Conservation (phyloP, 2,329 filamentous ascomycete species). For the Diaporthe helianthi region DNA sequence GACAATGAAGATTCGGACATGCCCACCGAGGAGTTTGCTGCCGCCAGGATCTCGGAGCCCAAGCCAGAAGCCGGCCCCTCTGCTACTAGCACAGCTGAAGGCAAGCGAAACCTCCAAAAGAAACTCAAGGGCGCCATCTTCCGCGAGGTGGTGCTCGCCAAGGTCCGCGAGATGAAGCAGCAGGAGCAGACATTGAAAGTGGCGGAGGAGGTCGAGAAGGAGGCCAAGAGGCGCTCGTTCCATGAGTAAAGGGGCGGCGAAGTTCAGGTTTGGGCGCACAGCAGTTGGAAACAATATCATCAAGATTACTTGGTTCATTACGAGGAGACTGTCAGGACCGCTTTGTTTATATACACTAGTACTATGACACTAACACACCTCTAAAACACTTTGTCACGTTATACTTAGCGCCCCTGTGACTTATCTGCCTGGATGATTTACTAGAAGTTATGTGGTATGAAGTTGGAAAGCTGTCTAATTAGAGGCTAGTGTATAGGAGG, state of each 20-base stretch:
- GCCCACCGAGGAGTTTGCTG: constrained; percentile 67
- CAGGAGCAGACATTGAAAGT: constrained; percentile 78
- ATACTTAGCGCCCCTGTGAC: too few relatives aligned
- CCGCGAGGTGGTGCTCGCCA: constrained; percentile 91
- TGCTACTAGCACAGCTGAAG: constrained; percentile 43
- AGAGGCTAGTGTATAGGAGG: too few relatives aligned
- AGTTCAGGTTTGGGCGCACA: not conserved
- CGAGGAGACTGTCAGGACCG: not conserved
- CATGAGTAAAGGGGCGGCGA: constrained; percentile 35
- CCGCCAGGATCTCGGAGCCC: constrained; percentile 46
- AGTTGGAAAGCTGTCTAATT: too few relatives aligned
- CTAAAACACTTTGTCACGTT: too few relatives aligned
- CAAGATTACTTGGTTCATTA: not conserved
- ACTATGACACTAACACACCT: too few relatives aligned
- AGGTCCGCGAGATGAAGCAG: constrained; percentile 90
- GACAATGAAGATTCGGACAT: constrained; percentile 78
- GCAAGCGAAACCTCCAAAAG: constrained; percentile 54
- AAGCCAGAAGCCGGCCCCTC: constrained; percentile 37
- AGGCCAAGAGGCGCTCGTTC: constrained; percentile 48
- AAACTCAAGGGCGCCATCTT: constrained; percentile 77
- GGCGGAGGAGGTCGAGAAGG: constrained; percentile 63
- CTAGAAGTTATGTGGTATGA: too few relatives aligned
- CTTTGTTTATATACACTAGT: too few relatives aligned
- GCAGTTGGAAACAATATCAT: too few relatives aligned
- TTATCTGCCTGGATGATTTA: too few relatives aligned